Conservation (phyloP, 2,329 filamentous ascomycete genomes). For the Dactylellina cionopaga region DNA sequence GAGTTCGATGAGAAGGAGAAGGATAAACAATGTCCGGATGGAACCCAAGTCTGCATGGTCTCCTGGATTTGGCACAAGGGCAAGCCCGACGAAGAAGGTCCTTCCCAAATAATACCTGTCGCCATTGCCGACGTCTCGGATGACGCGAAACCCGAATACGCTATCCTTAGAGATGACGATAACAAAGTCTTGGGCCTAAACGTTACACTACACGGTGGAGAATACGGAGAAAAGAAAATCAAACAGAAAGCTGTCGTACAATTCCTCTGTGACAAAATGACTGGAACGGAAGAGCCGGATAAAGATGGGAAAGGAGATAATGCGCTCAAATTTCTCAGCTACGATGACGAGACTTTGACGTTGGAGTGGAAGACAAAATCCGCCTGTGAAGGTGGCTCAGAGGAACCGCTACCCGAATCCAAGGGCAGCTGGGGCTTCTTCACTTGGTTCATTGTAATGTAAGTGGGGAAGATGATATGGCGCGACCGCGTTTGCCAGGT, state of each 20-base stretch:
- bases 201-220: constrained; percentile 67
- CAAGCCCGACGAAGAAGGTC: constrained; percentile 18
- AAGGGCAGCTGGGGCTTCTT: constrained; percentile 86
- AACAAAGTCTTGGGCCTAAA: constrained; percentile 68
- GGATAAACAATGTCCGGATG: constrained; percentile 73
- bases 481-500: background rate
- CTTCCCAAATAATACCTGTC: constrained; percentile 7
- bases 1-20: constrained; percentile 70
- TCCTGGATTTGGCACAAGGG: constrained; percentile 65
- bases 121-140: constrained; percentile 17
- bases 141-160: constrained; percentile 33
- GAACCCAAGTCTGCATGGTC: constrained; percentile 78
- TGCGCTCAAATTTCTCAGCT: constrained; percentile 78
- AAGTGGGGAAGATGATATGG: constrained; percentile 61
- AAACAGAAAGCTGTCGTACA: constrained; percentile 82
- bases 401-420: constrained; percentile 62
- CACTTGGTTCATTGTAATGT: constrained; percentile 96
- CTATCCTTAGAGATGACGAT: constrained; percentile 65
- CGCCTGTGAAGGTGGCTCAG: constrained; percentile 73
- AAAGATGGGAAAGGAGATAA: constrained; percentile 57
- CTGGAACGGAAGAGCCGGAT: constrained; percentile 66
- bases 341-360: constrained; percentile 73
- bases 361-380: constrained; percentile 88
- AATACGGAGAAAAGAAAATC: constrained; percentile 65
- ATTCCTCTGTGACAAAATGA: constrained; percentile 83